These are phyloP conservation scores for Alternaria metachromatica DNA, from an alignment of 2,329 filamentous ascomycete species.

Conservation along the genomic window DNA sequence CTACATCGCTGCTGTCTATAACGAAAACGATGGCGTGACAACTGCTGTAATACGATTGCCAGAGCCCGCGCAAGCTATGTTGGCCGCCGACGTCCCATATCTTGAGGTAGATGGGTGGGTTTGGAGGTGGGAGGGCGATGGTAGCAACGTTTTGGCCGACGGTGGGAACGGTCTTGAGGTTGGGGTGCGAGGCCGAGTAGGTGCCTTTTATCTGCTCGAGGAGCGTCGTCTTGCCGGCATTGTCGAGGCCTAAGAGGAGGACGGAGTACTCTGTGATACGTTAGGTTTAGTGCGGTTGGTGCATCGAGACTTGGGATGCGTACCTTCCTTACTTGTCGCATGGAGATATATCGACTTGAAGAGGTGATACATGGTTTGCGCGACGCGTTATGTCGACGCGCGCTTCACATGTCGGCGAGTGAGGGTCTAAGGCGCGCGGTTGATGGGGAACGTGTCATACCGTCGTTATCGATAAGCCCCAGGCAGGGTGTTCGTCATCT, in stretches of 20 bases:
- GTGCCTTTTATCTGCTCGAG: slow-evolving; percentile 94
- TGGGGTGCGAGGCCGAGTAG: slow-evolving; percentile 73
- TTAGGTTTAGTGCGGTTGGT: slow-evolving; percentile 4
- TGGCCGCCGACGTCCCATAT: slow-evolving; percentile 99
- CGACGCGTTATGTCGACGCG: slow-evolving; percentile 14
- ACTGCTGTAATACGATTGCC: slow-evolving; percentile 93
- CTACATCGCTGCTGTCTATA: slow-evolving; percentile 92
- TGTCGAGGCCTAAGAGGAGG: slow-evolving; percentile 95
- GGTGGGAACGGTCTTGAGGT: slow-evolving; percentile 87
- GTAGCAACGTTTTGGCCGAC: slow-evolving; percentile 97
- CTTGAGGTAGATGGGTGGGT: slow-evolving; percentile 93
- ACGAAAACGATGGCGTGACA: slow-evolving; percentile 98
- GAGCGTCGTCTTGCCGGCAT: slow-evolving; percentile 97
- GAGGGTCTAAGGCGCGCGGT: slow-evolving; percentile 6
- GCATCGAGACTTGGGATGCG: background rate
- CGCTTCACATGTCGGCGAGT: slow-evolving; percentile 24
- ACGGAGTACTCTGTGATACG: slow-evolving; percentile 82
- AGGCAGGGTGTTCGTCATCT: background rate
- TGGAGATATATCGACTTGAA: slow-evolving; percentile 93
- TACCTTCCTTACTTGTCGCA: slow-evolving; percentile 95
- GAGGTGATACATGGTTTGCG: slow-evolving; percentile 83
- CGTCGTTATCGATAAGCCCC: slow-evolving; percentile 17
- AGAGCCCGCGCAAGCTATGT: slow-evolving; percentile 83
- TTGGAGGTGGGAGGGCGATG: slow-evolving; percentile 67
- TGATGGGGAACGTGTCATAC: slow-evolving; percentile 7